Conservation (phyloP, 495 filamentous ascomycete genomes). For the Lasiosphaeriaceae sp. region DNA sequence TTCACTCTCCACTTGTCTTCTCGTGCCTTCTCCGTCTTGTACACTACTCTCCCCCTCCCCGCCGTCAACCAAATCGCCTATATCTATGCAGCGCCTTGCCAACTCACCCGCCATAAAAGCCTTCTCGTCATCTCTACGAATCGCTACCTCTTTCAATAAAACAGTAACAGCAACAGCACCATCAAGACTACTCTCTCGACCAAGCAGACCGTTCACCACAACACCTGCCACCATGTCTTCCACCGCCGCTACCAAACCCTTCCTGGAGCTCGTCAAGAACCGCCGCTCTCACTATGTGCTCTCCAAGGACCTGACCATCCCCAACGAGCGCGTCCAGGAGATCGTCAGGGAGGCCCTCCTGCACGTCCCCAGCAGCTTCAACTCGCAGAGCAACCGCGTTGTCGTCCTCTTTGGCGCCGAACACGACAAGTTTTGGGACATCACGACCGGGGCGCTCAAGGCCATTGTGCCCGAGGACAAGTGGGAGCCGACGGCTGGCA, state of each 20-base stretch:
- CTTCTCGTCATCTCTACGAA: background rate
- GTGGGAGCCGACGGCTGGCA: slow-evolving; percentile 44
- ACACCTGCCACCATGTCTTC: slow-evolving; percentile 21
- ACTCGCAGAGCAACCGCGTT: slow-evolving; percentile 60
- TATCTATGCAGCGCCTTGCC: slow-evolving; percentile 2
- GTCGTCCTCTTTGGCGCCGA: slow-evolving; percentile 59
- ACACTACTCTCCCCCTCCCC: background rate
- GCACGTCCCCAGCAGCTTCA: slow-evolving; percentile 60
- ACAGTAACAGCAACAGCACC: slow-evolving; percentile 11
- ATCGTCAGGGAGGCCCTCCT: slow-evolving; percentile 51
- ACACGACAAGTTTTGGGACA: slow-evolving; percentile 63
- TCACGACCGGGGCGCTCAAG: slow-evolving; percentile 51
- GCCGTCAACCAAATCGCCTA: background rate
- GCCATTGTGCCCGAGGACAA: slow-evolving; percentile 52
- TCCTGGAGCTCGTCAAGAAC: slow-evolving; percentile 51
- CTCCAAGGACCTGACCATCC: slow-evolving; percentile 49
- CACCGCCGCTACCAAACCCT: slow-evolving; percentile 28
- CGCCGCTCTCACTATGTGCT: slow-evolving; percentile 60
- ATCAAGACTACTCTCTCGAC: slow-evolving; percentile 13
- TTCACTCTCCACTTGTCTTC: too few species aligned
- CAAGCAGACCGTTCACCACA: slow-evolving; percentile 5
- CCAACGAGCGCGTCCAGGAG: slow-evolving; percentile 50
- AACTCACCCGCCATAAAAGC: background rate
- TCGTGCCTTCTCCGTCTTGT: too few species aligned
- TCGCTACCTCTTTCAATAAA: background rate